Evolutionary conservation across 192 early-diverging fungal genomes (phyloP).

Genomic region (Anaeromyces robustus): DNA sequence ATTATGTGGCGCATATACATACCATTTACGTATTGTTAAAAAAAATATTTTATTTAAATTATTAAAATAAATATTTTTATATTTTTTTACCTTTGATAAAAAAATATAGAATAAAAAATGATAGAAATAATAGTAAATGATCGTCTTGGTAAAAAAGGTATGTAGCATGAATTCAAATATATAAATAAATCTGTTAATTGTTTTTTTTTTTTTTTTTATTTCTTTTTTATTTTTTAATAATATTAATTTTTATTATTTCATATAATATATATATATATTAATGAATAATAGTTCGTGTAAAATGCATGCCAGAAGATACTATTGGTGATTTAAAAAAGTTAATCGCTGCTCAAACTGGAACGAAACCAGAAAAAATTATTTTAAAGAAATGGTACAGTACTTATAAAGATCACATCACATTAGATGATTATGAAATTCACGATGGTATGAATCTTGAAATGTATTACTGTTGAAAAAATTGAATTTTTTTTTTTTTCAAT

Average conservation of each 20-base stretch:
- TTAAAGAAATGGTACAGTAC: conserved; percentile 66
- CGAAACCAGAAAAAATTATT: conserved; percentile 71
- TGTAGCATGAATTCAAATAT: neutral
- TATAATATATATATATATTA: too few relatives aligned
- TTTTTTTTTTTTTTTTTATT: too few relatives aligned
- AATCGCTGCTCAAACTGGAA: conserved; percentile 79
- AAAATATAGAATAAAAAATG: too few relatives aligned
- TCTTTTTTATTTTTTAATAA: too few relatives aligned
- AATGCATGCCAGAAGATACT: conserved; percentile 53
- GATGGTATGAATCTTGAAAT: conserved; percentile 81
- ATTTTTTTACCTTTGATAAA: too few relatives aligned
- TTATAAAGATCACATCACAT: conserved; percentile 60
- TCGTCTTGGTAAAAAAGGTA: neutral
- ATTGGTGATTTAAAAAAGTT: conserved; percentile 72
- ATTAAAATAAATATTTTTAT: too few relatives aligned
- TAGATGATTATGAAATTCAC: conserved; percentile 80
- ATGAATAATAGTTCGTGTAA: neutral
- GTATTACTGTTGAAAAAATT: conserved; percentile 43
- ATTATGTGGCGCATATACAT: too few relatives aligned
- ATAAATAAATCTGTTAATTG: too few relatives aligned
- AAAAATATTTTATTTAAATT: too few relatives aligned
- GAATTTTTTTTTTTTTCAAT: too few relatives aligned
- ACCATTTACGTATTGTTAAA: too few relatives aligned
- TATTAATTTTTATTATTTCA: too few relatives aligned
- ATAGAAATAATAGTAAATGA: neutral